These are phyloP conservation scores for Fusarium paranaense DNA, from an alignment of 2,329 filamentous ascomycete genomes.

Conservation along the genomic window DNA sequence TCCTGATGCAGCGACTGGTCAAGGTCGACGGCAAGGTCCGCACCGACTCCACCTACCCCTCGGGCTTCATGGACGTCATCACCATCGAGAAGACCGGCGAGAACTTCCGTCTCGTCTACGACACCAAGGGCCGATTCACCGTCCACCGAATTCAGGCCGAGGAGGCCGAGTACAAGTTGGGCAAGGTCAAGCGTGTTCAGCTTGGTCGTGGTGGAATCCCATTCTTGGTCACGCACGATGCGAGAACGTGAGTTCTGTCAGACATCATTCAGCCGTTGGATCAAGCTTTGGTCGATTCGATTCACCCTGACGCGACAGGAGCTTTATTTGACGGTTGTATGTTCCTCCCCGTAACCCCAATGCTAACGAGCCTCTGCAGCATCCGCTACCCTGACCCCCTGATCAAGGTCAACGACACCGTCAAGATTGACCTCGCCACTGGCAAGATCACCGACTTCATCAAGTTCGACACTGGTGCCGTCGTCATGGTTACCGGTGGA, in stretches of 20 bases:
- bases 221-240: constrained; percentile 99
- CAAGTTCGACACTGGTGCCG: constrained; percentile 98
- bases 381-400: constrained; percentile 98
- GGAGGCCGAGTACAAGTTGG: constrained; percentile 99
- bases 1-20: constrained; percentile 99
- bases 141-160: constrained; percentile 99
- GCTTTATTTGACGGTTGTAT: constrained; percentile 67
- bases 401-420: constrained; percentile 99
- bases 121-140: constrained; percentile 99
- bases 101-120: constrained; percentile 99
- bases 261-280: constrained; percentile 99
- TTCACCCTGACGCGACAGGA: constrained; percentile 49
- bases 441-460: constrained; percentile 99
- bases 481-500: constrained; percentile 99
- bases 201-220: constrained; percentile 99
- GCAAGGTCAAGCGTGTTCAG: constrained; percentile 99
- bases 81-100: constrained; percentile 99
- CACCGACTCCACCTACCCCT: constrained; percentile 96
- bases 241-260: constrained; percentile 99
- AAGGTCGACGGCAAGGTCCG: constrained; percentile 99
- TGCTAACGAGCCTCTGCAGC: constrained; percentile 67
- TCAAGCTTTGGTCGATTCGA: constrained; percentile 90
- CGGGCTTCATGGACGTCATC: constrained; percentile 99
- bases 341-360: constrained; percentile 49
- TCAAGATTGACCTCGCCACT: constrained; percentile 97